Evolutionary conservation across 768 basidiomycete genomes (phyloP).

Genomic region (Dentipellis sp.): DNA sequence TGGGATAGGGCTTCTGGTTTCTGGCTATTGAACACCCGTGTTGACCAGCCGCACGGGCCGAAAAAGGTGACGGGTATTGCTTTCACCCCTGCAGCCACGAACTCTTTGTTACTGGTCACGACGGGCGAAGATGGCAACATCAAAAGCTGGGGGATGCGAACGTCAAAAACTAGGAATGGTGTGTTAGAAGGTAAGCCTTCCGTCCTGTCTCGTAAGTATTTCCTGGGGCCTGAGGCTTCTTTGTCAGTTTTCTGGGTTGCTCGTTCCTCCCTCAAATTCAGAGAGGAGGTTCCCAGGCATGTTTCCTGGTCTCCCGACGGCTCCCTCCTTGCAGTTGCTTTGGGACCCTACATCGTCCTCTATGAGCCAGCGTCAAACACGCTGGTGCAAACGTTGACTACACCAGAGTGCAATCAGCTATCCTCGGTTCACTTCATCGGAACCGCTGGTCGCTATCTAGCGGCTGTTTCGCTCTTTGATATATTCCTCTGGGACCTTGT

Average conservation of each 20-base stretch:
- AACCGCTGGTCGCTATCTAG: slow-evolving; percentile 59
- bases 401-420: slow-evolving; percentile 38
- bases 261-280: slow-evolving; percentile 64
- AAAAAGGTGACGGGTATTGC: slow-evolving; percentile 50
- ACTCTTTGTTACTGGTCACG: slow-evolving; percentile 48
- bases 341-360: slow-evolving; percentile 57
- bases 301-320: slow-evolving; percentile 79
- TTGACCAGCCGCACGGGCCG: slow-evolving; percentile 79
- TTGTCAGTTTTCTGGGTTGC: slow-evolving; percentile 67
- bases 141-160: slow-evolving; percentile 72
- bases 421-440: slow-evolving; percentile 60
- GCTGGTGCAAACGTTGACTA: slow-evolving; percentile 45
- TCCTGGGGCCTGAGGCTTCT: background rate
- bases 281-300: slow-evolving; percentile 54
- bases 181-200: slow-evolving; percentile 39
- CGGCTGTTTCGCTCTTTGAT: slow-evolving; percentile 36
- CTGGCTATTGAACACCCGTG: slow-evolving; percentile 79
- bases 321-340: slow-evolving; percentile 71
- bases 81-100: slow-evolving; percentile 48
- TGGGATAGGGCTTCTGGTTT: slow-evolving; percentile 59
- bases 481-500: slow-evolving; percentile 71
- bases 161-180: slow-evolving; percentile 33
- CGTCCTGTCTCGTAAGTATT: background rate
- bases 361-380: slow-evolving; percentile 62
- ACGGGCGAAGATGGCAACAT: slow-evolving; percentile 67